A percentile compares a stretch with the other conserved stretches of the same genome.
These are phyloP conservation scores for Nemania serpens DNA, from an alignment of 2,329 filamentous ascomycete genomes.

Conservation along the genomic window DNA sequence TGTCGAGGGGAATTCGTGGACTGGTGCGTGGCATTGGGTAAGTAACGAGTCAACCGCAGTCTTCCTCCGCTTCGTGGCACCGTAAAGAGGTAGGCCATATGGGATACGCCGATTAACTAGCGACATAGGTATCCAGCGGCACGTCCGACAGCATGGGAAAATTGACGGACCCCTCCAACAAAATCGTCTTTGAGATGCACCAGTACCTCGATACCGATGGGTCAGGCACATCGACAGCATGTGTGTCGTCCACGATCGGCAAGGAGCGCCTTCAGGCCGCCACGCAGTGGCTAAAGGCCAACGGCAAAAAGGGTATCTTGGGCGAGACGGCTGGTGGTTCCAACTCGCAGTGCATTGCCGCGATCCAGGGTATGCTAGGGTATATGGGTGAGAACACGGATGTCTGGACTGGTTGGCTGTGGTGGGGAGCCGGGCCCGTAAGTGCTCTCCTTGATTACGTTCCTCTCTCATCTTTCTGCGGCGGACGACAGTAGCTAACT, in stretches of 20 bases:
- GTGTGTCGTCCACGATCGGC: conserved; percentile 56
- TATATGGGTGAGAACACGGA: conserved; percentile 60
- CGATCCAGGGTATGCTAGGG: conserved; percentile 56
- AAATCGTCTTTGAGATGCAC: conserved; percentile 63
- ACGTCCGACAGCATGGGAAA: conserved; percentile 46
- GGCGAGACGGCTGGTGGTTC: conserved; percentile 63
- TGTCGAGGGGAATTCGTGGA: conserved; percentile 59
- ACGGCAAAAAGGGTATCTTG: conserved; percentile 59
- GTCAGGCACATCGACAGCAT: conserved; percentile 53
- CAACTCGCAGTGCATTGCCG: conserved; percentile 56
- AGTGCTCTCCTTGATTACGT: neutral
- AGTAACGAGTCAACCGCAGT: neutral
- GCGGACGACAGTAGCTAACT: conserved; percentile 2
- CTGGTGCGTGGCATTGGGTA: conserved; percentile 52
- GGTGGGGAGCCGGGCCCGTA: conserved; percentile 60
- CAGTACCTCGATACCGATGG: conserved; percentile 62
- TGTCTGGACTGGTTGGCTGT: conserved; percentile 61
- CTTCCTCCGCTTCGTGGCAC: neutral
- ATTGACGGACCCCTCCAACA: conserved; percentile 54
- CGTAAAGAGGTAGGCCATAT: neutral
- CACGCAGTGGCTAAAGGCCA: conserved; percentile 59
- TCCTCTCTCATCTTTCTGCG: neutral
- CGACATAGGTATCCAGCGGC: conserved; percentile 34
- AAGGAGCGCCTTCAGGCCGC: conserved; percentile 53
- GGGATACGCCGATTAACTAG: neutral